phyloP scores from a whole-genome alignment of 1,139 yeast species.

The Geotrichum siamense region DNA sequence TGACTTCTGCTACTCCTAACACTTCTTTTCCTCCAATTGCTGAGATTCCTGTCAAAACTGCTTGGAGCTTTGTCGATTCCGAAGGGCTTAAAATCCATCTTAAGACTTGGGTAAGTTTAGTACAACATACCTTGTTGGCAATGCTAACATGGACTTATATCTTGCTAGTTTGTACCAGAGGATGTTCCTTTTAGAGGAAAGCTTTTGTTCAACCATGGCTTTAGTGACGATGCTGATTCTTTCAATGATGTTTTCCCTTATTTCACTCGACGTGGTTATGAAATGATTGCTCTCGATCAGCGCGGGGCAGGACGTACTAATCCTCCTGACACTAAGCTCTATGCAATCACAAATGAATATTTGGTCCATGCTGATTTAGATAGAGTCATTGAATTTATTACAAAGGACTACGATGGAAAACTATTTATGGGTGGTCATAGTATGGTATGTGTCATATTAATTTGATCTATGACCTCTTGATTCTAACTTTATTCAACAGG shows the following conservation, averaged over 20 bases:
- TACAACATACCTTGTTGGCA: neutral
- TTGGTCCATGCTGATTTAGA: slow-evolving; percentile 65
- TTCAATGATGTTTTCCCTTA: slow-evolving; percentile 56
- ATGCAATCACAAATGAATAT: slow-evolving; percentile 62
- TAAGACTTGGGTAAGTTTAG: slow-evolving; percentile 20
- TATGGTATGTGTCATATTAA: slow-evolving; percentile 40
- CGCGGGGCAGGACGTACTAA: slow-evolving; percentile 78
- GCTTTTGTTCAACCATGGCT: slow-evolving; percentile 59
- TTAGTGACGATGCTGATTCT: slow-evolving; percentile 50
- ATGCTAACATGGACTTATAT: neutral
- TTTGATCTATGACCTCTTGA: neutral
- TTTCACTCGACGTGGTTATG: slow-evolving; percentile 57
- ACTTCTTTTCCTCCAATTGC: neutral
- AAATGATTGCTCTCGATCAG: slow-evolving; percentile 72
- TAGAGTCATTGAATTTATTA: slow-evolving; percentile 41
- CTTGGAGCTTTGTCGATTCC: slow-evolving; percentile 2
- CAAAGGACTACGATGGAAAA: slow-evolving; percentile 36
- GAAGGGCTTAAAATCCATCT: slow-evolving; percentile 23
- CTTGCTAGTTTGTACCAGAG: slow-evolving; percentile 20
- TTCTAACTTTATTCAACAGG: too few species aligned
- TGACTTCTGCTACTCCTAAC: slow-evolving; percentile 8
- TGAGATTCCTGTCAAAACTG: slow-evolving; percentile 1
- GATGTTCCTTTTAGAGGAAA: slow-evolving; percentile 44
- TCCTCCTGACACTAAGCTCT: slow-evolving; percentile 41
- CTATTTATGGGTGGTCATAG: slow-evolving; percentile 69